Evolutionary conservation across 2,329 filamentous ascomycete genomes (phyloP).

Genomic region (Thielaviopsis euricoi): DNA sequence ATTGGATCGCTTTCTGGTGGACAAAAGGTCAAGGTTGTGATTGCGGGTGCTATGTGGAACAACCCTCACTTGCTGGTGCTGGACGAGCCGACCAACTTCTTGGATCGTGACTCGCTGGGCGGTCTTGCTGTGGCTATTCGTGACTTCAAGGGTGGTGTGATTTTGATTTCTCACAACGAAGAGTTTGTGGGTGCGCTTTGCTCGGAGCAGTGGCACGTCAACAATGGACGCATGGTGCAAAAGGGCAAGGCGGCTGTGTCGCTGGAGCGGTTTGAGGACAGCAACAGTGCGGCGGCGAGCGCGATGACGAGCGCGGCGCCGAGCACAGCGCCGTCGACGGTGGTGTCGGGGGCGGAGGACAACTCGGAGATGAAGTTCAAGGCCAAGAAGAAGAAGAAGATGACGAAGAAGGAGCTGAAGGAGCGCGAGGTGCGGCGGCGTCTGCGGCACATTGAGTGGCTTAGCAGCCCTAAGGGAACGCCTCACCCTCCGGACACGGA

Average conservation of each 20-base stretch:
- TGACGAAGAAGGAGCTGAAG: conserved; percentile 92
- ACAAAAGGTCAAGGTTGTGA: conserved; percentile 97
- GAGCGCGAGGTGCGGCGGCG: conserved; percentile 77
- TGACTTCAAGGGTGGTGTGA: conserved; percentile 94
- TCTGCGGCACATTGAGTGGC: conserved; percentile 70
- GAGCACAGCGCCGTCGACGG: conserved; percentile 44
- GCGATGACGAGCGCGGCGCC: conserved; percentile 35
- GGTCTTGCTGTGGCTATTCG: conserved; percentile 94
- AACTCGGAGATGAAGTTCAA: conserved; percentile 70
- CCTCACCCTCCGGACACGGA: conserved; percentile 63
- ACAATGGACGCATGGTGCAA: conserved; percentile 71
- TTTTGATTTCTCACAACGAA: conserved; percentile 99
- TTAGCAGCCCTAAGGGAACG: conserved; percentile 74
- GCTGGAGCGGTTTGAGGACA: conserved; percentile 75
- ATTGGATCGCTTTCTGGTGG: conserved; percentile 91
- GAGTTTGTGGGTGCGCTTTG: conserved; percentile 95
- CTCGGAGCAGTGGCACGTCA: conserved; percentile 91
- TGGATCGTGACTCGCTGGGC: conserved; percentile 93
- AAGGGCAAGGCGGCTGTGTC: conserved; percentile 60
- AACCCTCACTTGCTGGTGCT: conserved; percentile 95
- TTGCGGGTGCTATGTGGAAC: conserved; percentile 96
- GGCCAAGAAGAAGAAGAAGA: conserved; percentile 91
- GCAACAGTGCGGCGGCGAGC: conserved; percentile 42
- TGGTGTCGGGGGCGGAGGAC: conserved; percentile 74
- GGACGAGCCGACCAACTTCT: conserved; percentile 97